Evolutionary conservation across 176 grass and related monocot species (phyloP), one percentile per base, ranked within the genome.

Genomic region (Oryza meridionalis): DNA sequence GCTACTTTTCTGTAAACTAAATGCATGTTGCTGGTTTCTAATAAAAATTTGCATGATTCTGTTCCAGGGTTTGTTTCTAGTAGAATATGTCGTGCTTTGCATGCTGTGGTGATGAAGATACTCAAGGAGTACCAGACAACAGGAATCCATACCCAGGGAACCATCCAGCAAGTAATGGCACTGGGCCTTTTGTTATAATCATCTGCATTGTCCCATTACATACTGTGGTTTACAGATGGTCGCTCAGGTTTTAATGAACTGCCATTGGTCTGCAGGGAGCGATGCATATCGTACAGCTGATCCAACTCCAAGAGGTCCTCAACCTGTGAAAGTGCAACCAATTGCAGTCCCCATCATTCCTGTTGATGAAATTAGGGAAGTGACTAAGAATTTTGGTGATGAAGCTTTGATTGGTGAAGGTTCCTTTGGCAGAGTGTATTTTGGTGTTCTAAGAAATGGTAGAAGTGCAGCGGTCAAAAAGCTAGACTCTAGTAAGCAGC

Each of bases 321-420:
- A 87, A 72, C 84, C 86, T 80, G 84, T 89, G 43, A 92, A 91
- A 91, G 53, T 85, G 74, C 94, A 96, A 81, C 94, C 94, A 65
- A 93, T 96, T 77, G 88, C 88, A 71, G 91, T 93, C 43, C 94
- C 94, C 62, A 37, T 65, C 58, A 84, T 96, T 78, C 84, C 86
- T 46, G 78, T 96, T 22, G 91, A 96, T 33, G 94, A 96, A 86
- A 91, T 96, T 73, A 85, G 77, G 81, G 94, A 96, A 78, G 86
- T 93, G 12, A 96, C 94, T 4, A 91, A 93, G 65, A 87, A 78
- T 88, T 96, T 96, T 80, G 88, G 84, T 17, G 94, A 93, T 91
- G 91, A 92, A 66, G 88, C 94, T 72, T 85, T 96, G 77, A 93
- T 96, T 85, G 94, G 94, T 15, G 94, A 96, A 67, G 94, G 91